These are phyloP conservation scores for Citrus inodora DNA, from an alignment of 345 rosid genomes.

Conservation along the genomic window DNA sequence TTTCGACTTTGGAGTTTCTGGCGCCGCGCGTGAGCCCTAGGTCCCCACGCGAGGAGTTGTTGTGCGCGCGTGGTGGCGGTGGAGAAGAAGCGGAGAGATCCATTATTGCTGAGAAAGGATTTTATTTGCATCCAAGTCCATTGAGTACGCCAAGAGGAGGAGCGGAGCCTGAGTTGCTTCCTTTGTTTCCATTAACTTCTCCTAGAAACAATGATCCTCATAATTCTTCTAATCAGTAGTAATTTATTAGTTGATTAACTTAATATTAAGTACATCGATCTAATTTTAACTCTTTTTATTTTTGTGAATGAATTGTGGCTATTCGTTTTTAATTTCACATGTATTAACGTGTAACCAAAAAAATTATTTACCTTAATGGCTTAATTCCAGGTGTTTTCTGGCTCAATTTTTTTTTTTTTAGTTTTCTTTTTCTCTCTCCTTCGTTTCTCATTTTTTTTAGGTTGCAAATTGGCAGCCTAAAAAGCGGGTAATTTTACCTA, in stretches of 20 bases:
- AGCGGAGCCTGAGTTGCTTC: slow-evolving; percentile 62
- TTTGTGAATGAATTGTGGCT: neutral
- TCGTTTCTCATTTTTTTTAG: neutral
- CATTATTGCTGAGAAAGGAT: slow-evolving; percentile 63
- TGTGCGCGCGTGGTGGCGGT: slow-evolving; percentile 9
- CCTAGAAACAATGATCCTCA: slow-evolving; percentile 27
- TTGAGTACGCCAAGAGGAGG: slow-evolving; percentile 36
- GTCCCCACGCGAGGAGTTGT: slow-evolving; percentile 21
- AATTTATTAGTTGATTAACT: neutral
- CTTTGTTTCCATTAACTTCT: slow-evolving; percentile 72
- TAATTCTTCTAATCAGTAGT: neutral
- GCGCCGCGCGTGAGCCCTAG: slow-evolving; percentile 37
- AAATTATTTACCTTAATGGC: neutral
- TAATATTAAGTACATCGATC: neutral
- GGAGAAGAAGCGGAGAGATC: slow-evolving; percentile 42
- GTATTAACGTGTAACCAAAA: neutral
- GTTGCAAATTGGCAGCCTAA: no score
- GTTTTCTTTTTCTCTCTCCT: neutral
- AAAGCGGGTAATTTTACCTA: neutral
- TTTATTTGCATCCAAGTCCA: slow-evolving; percentile 69
- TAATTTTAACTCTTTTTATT: neutral
- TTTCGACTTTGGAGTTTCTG: slow-evolving; percentile 64
- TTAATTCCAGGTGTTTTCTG: neutral
- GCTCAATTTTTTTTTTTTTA: no score
- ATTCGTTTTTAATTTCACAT: neutral